Conservation (phyloP, 2,329 filamentous ascomycete species). For the Chrysoporthe cubensis region DNA sequence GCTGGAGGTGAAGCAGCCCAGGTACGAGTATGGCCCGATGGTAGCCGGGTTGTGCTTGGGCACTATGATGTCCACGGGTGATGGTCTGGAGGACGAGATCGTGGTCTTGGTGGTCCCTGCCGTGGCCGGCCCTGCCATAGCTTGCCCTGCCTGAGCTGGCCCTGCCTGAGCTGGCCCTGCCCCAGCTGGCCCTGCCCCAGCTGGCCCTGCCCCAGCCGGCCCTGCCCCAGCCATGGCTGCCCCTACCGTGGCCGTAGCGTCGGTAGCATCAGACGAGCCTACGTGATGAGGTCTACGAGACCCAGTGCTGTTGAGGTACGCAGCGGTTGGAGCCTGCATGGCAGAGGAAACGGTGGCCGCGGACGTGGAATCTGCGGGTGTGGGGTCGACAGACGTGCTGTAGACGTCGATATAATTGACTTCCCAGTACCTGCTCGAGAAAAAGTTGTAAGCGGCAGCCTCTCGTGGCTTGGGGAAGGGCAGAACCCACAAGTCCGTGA, state of each 20-base stretch:
- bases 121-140: background rate
- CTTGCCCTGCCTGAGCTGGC: no score
- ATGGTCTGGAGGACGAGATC: slow-evolving; percentile 10
- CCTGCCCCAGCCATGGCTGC: background rate
- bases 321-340: background rate
- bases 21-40: slow-evolving; percentile 24
- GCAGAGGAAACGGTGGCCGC: background rate
- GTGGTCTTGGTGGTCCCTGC: background rate
- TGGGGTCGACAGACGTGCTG: background rate
- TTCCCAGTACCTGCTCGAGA: slow-evolving; percentile 49
- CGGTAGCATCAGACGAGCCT: background rate
- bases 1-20: slow-evolving; percentile 39
- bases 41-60: slow-evolving; percentile 19
- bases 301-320: background rate
- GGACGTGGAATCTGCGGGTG: background rate
- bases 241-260: background rate
- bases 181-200: no score
- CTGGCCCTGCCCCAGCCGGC: no score
- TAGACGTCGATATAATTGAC: slow-evolving; percentile 60
- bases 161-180: no score
- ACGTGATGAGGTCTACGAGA: background rate
- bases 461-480: background rate
- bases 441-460: slow-evolving; percentile 12
- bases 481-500: slow-evolving; percentile 43
- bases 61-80: slow-evolving; percentile 21